Conservation (phyloP, 2,329 filamentous ascomycete genomes). For the Orbilia ellipsospora region DNA sequence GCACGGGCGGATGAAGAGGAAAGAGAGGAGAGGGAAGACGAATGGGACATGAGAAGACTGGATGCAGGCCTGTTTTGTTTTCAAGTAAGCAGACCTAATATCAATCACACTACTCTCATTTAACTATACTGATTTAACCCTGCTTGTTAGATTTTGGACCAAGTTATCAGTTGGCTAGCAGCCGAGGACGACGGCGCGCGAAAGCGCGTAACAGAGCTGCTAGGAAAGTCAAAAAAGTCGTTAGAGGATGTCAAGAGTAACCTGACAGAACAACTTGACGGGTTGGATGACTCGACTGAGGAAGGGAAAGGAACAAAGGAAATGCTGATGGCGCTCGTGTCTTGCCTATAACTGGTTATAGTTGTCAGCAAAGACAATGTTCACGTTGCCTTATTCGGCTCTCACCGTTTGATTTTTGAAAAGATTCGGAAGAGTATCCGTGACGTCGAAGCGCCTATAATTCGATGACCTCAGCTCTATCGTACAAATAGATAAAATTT, state of each 20-base stretch:
- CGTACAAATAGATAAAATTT: slow-evolving; percentile 38
- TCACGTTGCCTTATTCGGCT: slow-evolving; percentile 1
- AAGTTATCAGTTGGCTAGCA: slow-evolving; percentile 87
- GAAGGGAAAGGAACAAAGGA: slow-evolving; percentile 70
- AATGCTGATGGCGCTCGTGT: slow-evolving; percentile 73
- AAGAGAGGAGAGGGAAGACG: slow-evolving; percentile 69
- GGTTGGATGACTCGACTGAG: slow-evolving; percentile 68
- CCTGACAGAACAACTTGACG: slow-evolving; percentile 75
- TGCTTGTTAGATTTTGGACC: slow-evolving; percentile 72
- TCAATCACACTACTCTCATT: not conserved
- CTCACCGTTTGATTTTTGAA: slow-evolving; percentile 15
- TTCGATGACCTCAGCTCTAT: slow-evolving; percentile 45
- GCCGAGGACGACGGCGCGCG: slow-evolving; percentile 86
- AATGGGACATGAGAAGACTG: slow-evolving; percentile 78
- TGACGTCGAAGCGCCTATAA: slow-evolving; percentile 36
- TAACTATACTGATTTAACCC: not conserved
- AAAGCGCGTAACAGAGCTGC: slow-evolving; percentile 71
- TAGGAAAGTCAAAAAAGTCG: slow-evolving; percentile 76
- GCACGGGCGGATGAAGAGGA: slow-evolving; percentile 67
- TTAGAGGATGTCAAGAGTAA: slow-evolving; percentile 73
- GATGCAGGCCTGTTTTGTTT: slow-evolving; percentile 86
- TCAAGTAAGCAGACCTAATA: slow-evolving; percentile 65
- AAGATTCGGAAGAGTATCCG: slow-evolving; percentile 8
- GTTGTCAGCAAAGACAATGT: slow-evolving; percentile 53
- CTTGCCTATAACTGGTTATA: slow-evolving; percentile 62